phyloP scores from a whole-genome alignment of 2,329 filamentous ascomycete species.

The Rutstroemia sp. region DNA sequence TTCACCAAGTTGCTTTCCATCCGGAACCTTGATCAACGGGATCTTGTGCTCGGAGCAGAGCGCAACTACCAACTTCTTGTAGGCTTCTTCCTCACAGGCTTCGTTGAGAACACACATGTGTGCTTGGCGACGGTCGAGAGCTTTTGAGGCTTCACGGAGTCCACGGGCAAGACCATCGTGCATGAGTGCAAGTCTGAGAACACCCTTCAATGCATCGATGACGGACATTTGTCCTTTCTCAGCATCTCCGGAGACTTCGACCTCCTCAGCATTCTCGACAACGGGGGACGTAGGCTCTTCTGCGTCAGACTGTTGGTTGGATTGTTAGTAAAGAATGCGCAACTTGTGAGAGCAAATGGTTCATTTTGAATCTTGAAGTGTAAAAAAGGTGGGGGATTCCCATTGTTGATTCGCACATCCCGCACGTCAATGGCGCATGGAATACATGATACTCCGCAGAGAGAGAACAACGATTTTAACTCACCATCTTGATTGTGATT shows the following conservation, averaged over 20 bases:
- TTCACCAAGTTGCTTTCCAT: slow-evolving; percentile 99
- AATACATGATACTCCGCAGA: background rate
- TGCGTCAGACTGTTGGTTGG: slow-evolving; percentile 81
- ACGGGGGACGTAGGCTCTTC: slow-evolving; percentile 94
- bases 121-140: slow-evolving; percentile 94
- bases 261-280: slow-evolving; percentile 76
- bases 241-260: slow-evolving; percentile 91
- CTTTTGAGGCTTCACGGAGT: slow-evolving; percentile 97
- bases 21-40: slow-evolving; percentile 98
- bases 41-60: slow-evolving; percentile 99
- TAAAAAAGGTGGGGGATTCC: background rate
- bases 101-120: slow-evolving; percentile 99
- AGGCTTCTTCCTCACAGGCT: slow-evolving; percentile 99
- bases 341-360: background rate
- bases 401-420: background rate
- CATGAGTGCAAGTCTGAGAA: slow-evolving; percentile 97
- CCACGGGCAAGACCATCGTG: slow-evolving; percentile 98
- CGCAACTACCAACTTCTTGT: slow-evolving; percentile 99
- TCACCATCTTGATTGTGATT: slow-evolving; percentile 15
- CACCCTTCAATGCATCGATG: slow-evolving; percentile 96
- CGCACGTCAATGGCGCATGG: background rate
- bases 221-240: slow-evolving; percentile 93
- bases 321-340: background rate
- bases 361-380: slow-evolving; percentile 4
- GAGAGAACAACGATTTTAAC: background rate